Evolutionary conservation across 2,329 filamentous ascomycete species (phyloP).

Genomic region (Pseudocercospora macadamiae): DNA sequence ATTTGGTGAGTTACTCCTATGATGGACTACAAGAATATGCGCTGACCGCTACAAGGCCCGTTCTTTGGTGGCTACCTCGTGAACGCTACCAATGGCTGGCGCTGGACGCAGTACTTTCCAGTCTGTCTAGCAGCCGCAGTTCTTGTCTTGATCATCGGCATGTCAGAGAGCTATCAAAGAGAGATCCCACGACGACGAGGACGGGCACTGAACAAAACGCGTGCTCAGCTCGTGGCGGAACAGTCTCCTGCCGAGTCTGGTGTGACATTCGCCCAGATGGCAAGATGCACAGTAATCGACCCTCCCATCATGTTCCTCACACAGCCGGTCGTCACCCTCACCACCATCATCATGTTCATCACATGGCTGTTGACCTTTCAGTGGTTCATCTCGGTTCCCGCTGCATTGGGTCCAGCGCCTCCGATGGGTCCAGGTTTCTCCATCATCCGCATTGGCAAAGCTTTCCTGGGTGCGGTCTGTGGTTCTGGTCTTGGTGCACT

Average conservation of each 20-base stretch:
- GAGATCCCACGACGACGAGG: conserved; percentile 35
- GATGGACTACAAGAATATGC: too few species aligned
- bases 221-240: neutral
- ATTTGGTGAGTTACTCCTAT: conserved; percentile 5
- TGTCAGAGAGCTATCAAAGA: conserved; percentile 39
- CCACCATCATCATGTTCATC: conserved; percentile 32
- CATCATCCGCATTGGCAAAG: conserved; percentile 35
- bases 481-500: conserved; percentile 35
- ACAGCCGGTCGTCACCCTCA: conserved; percentile 36
- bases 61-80: conserved; percentile 34
- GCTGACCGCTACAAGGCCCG: conserved; percentile 26
- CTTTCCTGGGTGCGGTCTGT: conserved; percentile 38
- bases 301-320: conserved; percentile 31
- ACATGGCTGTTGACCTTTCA: conserved; percentile 37
- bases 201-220: conserved; percentile 8
- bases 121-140: conserved; percentile 35
- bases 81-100: conserved; percentile 34
- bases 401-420: conserved; percentile 26
- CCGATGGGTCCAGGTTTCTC: conserved; percentile 35
- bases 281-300: conserved; percentile 30
- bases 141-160: conserved; percentile 37
- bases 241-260: conserved; percentile 30
- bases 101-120: conserved; percentile 41
- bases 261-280: conserved; percentile 29
- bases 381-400: conserved; percentile 39